Evolutionary conservation across 192 early-diverging fungal genomes (phyloP), one percentile per base, ranked within the genome.

Genomic region (Backusella morwellensis): DNA sequence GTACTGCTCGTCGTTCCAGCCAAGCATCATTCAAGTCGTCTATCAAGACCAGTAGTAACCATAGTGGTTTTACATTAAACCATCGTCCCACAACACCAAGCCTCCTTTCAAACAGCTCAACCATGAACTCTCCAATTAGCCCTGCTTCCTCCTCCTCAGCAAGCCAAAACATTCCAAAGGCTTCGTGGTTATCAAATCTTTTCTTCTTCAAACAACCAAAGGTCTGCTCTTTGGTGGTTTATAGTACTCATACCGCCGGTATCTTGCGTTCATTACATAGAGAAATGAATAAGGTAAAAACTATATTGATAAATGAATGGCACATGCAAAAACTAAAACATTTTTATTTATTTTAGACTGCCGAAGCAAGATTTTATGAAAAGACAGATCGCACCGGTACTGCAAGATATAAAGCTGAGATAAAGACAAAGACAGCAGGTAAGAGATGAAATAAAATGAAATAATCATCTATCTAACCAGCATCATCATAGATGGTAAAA

Each of bases 151-250:
- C 56, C 11, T 63, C 56, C 11, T n/a, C 34, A 7, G n/a, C 21
- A 29, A 63, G 56, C 26, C 56, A 63, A 63, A 44, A 19, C 34
- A 32, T 72, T 8, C 70, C 70, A 41, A 80, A 75, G 35, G 35
- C 79, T 0, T 76, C 75, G 21, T 80, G 79, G 79, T 63, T 80
- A 11, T 59, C 35, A 19, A 72, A 75, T 35, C 75, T 80, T 12
- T 80, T 80, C 70, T 59, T 76, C 70, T 76, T 80, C 15, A 80
- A 80, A 40, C 74, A 80, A 40, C 79, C 79, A 6, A 80, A 80
- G 23, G 75, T 76, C 1, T 73, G 78, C 29, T 75, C 73, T 4
- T 52, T 79, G 23, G 68, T 74, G 14, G 40, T 79, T 32, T 66
- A 74, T 23, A 50, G 59, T 35, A 70, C 66, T 7, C 23, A 79